phyloP scores from a whole-genome alignment of 2,329 filamentous ascomycete species.

The Pyricularia grisea region DNA sequence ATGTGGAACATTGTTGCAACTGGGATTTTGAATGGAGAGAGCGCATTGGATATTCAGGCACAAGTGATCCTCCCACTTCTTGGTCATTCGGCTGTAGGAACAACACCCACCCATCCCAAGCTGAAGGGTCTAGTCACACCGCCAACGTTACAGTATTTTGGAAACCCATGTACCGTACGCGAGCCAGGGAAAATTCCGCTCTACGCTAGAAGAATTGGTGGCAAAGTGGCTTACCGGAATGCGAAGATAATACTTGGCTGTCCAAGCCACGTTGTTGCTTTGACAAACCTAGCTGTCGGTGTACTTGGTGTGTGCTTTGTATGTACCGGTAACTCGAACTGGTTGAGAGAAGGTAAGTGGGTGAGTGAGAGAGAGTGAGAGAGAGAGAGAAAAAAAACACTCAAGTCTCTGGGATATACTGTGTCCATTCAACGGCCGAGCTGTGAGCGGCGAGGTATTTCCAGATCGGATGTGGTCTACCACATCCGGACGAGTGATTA shows the following conservation, averaged over 20 bases:
- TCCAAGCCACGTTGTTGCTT: neutral
- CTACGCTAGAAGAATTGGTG: neutral
- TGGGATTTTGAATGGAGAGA: neutral
- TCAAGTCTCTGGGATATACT: neutral
- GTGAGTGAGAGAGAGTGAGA: neutral
- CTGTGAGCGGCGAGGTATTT: neutral
- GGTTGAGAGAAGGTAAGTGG: neutral
- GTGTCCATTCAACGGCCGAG: neutral
- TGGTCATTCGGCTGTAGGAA: neutral
- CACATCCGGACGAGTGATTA: neutral
- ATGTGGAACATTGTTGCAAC: neutral
- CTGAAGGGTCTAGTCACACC: neutral
- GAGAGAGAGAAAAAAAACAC: no score
- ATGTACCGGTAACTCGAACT: neutral
- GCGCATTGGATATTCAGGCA: neutral
- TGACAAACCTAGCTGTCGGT: neutral
- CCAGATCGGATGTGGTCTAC: neutral
- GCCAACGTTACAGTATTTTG: neutral
- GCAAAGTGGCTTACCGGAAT: neutral
- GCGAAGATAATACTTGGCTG: neutral
- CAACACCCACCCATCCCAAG: neutral
- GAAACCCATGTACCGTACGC: neutral
- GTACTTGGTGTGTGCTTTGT: neutral
- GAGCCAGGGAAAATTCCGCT: neutral
- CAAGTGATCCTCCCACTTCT: neutral